A percentile compares a stretch with the other conserved stretches of the same genome.
These are phyloP conservation scores for Biscogniauxia mediterranea DNA, from an alignment of 2,329 filamentous ascomycete species.

Conservation along the genomic window DNA sequence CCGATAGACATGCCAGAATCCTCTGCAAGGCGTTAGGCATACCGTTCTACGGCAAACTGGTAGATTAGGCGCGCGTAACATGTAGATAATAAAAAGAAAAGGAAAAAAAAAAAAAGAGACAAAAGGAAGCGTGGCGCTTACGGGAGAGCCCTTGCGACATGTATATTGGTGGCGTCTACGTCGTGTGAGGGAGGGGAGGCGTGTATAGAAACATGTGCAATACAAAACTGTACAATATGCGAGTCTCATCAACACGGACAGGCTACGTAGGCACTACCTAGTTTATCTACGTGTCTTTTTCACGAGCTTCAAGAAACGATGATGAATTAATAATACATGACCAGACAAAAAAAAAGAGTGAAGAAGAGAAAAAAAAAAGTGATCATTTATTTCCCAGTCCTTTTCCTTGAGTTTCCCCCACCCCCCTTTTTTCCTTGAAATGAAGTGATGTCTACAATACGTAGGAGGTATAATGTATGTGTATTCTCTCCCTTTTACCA, in stretches of 20 bases:
- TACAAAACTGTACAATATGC: slow-evolving; percentile 27
- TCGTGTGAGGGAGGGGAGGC: too few relatives aligned
- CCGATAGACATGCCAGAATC: slow-evolving; percentile 79
- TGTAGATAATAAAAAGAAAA: slow-evolving; percentile 9
- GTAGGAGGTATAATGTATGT: neutral
- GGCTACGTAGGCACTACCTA: neutral
- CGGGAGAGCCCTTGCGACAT: neutral
- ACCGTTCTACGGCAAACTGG: slow-evolving; percentile 77
- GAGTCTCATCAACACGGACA: neutral
- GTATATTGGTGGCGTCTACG: slow-evolving; percentile 10
- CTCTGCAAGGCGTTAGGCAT: slow-evolving; percentile 70
- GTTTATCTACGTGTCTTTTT: neutral
- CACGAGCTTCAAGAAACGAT: neutral
- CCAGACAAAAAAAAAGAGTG: neutral
- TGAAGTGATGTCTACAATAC: neutral
- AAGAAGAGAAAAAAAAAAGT: neutral
- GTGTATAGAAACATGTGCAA: slow-evolving; percentile 14
- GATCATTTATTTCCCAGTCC: neutral
- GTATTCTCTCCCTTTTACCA: neutral
- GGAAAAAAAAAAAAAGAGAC: too few relatives aligned
- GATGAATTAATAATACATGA: neutral
- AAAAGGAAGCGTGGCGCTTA: neutral
- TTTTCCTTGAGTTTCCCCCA: neutral
- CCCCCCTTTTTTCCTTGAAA: neutral
- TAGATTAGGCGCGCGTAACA: slow-evolving; percentile 25